Evolutionary conservation across 129 eudicot species (phyloP), one percentile per base, ranked within the genome.

Genomic region (Artemisia annua): DNA sequence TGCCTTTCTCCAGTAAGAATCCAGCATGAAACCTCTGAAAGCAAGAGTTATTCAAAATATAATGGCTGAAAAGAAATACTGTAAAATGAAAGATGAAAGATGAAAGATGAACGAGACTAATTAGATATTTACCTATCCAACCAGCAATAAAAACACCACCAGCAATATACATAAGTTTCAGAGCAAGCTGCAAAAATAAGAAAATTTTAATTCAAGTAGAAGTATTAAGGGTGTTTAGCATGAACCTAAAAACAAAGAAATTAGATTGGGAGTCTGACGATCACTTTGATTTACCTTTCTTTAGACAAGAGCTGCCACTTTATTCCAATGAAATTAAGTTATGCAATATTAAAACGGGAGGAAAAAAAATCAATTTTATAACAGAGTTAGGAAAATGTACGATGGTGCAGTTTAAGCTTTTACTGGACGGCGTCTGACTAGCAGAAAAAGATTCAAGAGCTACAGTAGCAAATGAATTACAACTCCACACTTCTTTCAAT

Each of bases 1-100:
- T 94, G 98, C 70, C 98, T 77, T 84, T 94, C 98, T 74, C 98
- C 98, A 3, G 98, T 94, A 70, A 94, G 89, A 69, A 94, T 90
- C 98, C 98, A 94, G 76, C 98, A 94, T 28, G 97, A 90, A 49
- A 94, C 98, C 96, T 94, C 98, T 94, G 83, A 50, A 82, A 60
- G 55, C 11, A 66, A 70, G 74, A 77, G 55, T 14, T 56, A 48
- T 78, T 69, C 46, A 7, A 79, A 77, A 48, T 57, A 52, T 60
- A 48, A 71, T 35, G 32, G 57, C 70, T 26, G 30, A 46, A 57
- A 78, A 72, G 49, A 19, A 54, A 50, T 17, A 78, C 35, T 39
- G 26, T 12, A 30, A 20, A 51, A 70, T 22, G 67, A 49, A 62
- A 74, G 39, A n/a, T 35, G 67, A 49, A 62, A 74, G 39, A n/a